These are phyloP conservation scores for Barnettozyma botsteinii DNA, from an alignment of 805 yeast species.

Conservation along the genomic window DNA sequence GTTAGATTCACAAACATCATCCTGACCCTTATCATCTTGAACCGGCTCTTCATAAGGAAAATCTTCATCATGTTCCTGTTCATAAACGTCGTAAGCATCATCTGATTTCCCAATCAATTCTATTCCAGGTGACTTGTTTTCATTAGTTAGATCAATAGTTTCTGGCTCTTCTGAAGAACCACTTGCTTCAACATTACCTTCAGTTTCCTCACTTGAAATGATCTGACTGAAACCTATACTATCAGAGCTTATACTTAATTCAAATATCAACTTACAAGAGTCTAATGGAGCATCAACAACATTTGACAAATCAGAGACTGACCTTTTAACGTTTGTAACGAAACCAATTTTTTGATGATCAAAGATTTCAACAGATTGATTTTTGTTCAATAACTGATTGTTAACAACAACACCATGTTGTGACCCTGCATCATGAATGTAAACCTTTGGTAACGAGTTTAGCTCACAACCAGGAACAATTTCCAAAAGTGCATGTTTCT, in stretches of 20 bases:
- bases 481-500: slow-evolving; percentile 5
- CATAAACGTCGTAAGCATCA: not conserved
- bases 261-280: slow-evolving; percentile 5
- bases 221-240: not conserved
- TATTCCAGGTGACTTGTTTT: not conserved
- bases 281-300: not conserved
- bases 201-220: not conserved
- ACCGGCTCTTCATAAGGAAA: not conserved
- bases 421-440: slow-evolving; percentile 5
- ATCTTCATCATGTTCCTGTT: not conserved
- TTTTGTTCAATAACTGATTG: not conserved
- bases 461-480: not conserved
- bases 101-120: not conserved
- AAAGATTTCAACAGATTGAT: not conserved
- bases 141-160: not conserved
- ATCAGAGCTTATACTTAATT: not conserved
- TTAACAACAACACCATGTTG: slow-evolving; percentile 11
- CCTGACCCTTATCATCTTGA: not conserved
- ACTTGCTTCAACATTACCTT: not conserved
- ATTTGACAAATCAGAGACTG: not conserved
- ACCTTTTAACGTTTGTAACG: not conserved
- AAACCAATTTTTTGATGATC: slow-evolving; percentile 8
- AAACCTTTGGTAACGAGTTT: not conserved
- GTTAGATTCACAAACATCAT: not conserved
- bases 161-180: not conserved